Conservation (phyloP, 352 stramenopile genomes). For the Pythium brachiatum region DNA sequence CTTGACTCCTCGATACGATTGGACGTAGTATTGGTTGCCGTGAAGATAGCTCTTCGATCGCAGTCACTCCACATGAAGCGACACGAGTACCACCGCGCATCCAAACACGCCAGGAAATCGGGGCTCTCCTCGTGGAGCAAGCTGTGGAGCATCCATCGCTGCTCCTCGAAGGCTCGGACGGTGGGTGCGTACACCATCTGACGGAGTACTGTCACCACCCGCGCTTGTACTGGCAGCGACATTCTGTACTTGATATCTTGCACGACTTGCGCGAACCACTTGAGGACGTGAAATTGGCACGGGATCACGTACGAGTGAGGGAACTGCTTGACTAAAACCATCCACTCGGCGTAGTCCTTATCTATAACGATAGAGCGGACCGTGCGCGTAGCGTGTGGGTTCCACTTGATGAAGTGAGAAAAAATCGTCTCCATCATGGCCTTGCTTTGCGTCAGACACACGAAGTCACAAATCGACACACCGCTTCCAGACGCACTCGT, state of each 20-base stretch:
- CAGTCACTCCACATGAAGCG: conserved; percentile 1
- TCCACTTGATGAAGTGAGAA: conserved; percentile 6
- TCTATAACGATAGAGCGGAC: conserved; percentile 24
- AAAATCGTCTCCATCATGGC: conserved; percentile 19
- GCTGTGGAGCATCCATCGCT: not conserved
- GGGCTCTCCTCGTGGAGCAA: not conserved
- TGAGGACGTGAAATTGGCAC: conserved; percentile 24
- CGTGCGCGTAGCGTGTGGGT: not conserved
- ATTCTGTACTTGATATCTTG: not conserved
- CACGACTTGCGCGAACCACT: conserved; percentile 9
- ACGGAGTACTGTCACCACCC: not conserved
- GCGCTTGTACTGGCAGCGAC: not conserved
- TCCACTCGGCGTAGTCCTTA: conserved; percentile 29
- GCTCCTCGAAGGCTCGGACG: not conserved
- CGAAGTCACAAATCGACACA: conserved; percentile 23
- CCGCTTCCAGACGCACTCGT: conserved; percentile 18
- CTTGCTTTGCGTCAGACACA: conserved; percentile 17
- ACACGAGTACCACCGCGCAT: conserved; percentile 2
- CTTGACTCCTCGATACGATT: conserved; percentile 12
- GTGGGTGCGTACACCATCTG: conserved; percentile 7
- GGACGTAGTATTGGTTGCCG: not conserved
- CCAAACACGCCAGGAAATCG: not conserved
- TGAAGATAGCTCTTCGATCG: conserved; percentile 1
- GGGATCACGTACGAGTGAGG: conserved; percentile 1
- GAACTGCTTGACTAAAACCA: conserved; percentile 2